Evolutionary conservation across 225 moss, liverwort and hornwort species (phyloP), one percentile per base, ranked within the genome.

Genomic region (Marchantia polymorpha): DNA sequence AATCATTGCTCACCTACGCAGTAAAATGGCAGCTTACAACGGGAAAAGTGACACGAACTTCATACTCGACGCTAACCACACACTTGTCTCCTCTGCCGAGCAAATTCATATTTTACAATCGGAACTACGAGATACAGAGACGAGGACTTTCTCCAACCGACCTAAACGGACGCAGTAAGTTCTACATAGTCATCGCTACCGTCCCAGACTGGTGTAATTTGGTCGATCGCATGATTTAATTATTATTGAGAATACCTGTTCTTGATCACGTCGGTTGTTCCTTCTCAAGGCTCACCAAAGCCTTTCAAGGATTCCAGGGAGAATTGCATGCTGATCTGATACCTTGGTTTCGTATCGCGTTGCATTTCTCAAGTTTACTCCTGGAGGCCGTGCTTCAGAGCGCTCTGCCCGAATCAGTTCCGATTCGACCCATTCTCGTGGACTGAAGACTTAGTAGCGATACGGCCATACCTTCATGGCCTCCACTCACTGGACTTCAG

Each of bases 351-450:
- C 17, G 17, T 76, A 12, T 46, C 29, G 11, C 69, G 10, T 81
- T 69, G 4, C 19, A 53, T 4, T 55, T 70, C 52, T 81, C 50
- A 8, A 87, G 52, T 20, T 47, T 48, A n/a, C 55, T 3, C 20
- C 52, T 58, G 3, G 46, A 71, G 81, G 31, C 55, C 75, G 19
- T 26, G 59, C 15, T 66, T 53, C 53, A 79, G 59, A 26, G 84
- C 63, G 4, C 7, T 39, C 15, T 84, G 64, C 78, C n/a, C 39
- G 39, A 39, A 39, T 39, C 39, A 39, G 39, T 39, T 2, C 39
- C 58, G 64, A 59, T 87, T 87, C 22, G 29, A 51, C 68, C 76
- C 74, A 71, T 81, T 84, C 16, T 72, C 81, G 0, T 87, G 76
- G 7, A 67, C 83, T 58, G 82, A 70, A 71, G 66, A 79, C 6